phyloP scores from a whole-genome alignment of 2,329 filamentous ascomycete species.

The Triangularia setosa region DNA sequence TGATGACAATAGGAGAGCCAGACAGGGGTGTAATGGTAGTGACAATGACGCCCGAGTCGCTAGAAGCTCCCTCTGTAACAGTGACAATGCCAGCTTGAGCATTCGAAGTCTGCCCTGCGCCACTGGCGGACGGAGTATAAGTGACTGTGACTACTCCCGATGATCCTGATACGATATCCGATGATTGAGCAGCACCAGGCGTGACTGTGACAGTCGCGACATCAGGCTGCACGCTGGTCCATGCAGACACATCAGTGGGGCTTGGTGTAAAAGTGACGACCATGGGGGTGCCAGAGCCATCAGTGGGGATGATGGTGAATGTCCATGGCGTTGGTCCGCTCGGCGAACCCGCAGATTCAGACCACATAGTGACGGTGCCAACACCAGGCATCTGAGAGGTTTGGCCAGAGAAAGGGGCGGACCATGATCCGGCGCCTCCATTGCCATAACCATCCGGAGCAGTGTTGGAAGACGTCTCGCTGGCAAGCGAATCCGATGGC shows the following conservation, averaged over 20 bases:
- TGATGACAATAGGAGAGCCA: conserved; percentile 7
- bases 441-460: conserved; percentile 9
- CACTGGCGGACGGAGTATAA: too few species aligned
- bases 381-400: too few species aligned
- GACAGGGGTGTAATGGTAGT: background rate
- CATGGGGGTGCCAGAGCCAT: conserved; percentile 5
- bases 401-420: too few species aligned
- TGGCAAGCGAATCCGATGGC: too few species aligned
- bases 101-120: too few species aligned
- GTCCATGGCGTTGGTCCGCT: background rate
- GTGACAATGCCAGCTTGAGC: background rate
- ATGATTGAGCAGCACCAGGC: too few species aligned
- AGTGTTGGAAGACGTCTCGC: too few species aligned
- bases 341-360: background rate
- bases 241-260: background rate
- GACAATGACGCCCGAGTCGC: background rate
- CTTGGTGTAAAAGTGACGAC: conserved; percentile 10
- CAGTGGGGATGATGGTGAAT: conserved; percentile 4
- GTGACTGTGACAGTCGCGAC: background rate
- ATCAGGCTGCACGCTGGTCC: background rate
- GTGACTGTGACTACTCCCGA: too few species aligned
- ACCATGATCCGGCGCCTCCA: background rate
- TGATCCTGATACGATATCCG: too few species aligned
- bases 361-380: conserved; percentile 5
- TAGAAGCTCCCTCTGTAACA: background rate